These are phyloP conservation scores for Teunomyces pallodes DNA, from an alignment of 805 yeast genomes.

Conservation along the genomic window DNA sequence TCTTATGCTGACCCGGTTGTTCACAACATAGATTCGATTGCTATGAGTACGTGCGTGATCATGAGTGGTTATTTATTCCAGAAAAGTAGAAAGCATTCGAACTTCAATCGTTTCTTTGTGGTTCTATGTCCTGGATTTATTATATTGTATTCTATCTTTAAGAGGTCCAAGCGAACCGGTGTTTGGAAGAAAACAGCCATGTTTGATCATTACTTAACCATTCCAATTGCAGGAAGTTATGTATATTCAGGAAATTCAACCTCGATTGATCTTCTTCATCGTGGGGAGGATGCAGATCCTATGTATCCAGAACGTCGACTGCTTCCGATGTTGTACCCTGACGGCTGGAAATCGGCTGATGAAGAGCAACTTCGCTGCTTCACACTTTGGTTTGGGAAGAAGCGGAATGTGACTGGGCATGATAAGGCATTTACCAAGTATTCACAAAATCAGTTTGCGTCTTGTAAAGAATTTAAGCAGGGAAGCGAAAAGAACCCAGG, in stretches of 20 bases:
- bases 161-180: conserved; percentile 46
- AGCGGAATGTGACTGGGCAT: conserved; percentile 38
- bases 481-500: conserved; percentile 37
- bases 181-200: conserved; percentile 46
- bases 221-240: conserved; percentile 68
- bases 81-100: conserved; percentile 66
- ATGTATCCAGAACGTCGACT: conserved; percentile 53
- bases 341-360: conserved; percentile 84
- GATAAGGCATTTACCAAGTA: conserved; percentile 11
- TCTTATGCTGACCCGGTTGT: conserved; percentile 51
- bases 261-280: conserved; percentile 49
- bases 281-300: conserved; percentile 46
- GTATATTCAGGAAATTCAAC: conserved; percentile 71
- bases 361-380: conserved; percentile 74
- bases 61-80: conserved; percentile 66
- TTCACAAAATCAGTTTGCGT: conserved; percentile 3
- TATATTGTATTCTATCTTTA: conserved; percentile 51
- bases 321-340: conserved; percentile 70
- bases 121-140: conserved; percentile 71
- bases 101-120: conserved; percentile 60
- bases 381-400: conserved; percentile 79
- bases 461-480: conserved; percentile 2
- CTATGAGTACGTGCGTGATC: conserved; percentile 59
- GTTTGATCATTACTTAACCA: conserved; percentile 52
- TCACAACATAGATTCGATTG: conserved; percentile 54